Evolutionary conservation across 176 grass and related monocot genomes (phyloP).

Genomic region (Oryza officinalis): DNA sequence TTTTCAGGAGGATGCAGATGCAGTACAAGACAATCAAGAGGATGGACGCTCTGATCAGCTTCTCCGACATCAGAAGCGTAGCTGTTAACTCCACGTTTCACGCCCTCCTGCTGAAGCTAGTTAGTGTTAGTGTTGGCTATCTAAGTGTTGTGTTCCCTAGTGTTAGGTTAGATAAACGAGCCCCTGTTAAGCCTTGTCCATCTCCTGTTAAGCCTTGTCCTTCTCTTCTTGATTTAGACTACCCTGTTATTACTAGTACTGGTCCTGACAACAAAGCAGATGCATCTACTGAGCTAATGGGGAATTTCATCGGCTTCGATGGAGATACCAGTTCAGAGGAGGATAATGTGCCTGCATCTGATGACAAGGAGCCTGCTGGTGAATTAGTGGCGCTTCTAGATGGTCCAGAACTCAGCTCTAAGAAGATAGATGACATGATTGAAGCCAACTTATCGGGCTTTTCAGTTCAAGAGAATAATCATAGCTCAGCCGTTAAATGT

Average conservation of each 20-base stretch:
- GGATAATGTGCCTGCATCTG: background rate
- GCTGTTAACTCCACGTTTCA: constrained; percentile 39
- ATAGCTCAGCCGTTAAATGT: background rate
- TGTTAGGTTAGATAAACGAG: constrained; percentile 28
- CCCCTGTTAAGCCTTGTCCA: background rate
- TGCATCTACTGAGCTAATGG: constrained; percentile 21
- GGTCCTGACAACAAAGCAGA: background rate
- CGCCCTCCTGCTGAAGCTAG: constrained; percentile 36
- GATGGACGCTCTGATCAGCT: constrained; percentile 48
- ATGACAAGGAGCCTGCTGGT: background rate
- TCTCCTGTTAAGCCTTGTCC: constrained; percentile 5
- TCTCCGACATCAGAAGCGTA: constrained; percentile 57
- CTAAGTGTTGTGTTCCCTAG: constrained; percentile 34
- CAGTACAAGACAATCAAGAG: constrained; percentile 47
- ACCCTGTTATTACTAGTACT: background rate
- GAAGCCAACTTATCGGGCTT: constrained; percentile 41
- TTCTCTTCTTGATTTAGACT: constrained; percentile 24
- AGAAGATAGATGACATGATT: constrained; percentile 51
- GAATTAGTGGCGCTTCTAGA: constrained; percentile 9
- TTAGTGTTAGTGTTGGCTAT: constrained; percentile 38
- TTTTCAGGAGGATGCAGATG: constrained; percentile 48
- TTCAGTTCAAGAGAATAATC: background rate
- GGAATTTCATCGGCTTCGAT: constrained; percentile 45
- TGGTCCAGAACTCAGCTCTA: background rate
- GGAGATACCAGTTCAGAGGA: background rate